Base-by-base conservation (phyloP, 169 alveolate species). In the Plasmodium billcollinsi region DNA sequence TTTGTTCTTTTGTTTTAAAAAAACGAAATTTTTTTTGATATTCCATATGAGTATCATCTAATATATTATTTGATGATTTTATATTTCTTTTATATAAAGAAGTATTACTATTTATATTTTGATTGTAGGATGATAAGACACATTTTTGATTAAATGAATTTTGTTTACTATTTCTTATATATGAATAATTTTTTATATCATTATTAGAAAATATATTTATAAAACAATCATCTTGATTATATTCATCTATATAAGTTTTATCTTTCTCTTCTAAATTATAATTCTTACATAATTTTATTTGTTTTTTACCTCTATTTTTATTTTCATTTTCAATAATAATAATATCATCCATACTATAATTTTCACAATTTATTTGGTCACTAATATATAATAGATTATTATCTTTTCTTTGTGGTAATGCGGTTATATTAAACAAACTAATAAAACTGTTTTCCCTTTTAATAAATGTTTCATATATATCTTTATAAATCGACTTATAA, bases 401-500 rank as follows among this genome's bases (percentile, higher is more conserved):
- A 24, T 45, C 66, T 11, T 45, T 33, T 49, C 78, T 12, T 21
- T 15, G n/a, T 47, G 24, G 21, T 58, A 47, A 7, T 12, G 8
- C 2, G 9, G 3, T 63, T 15, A 15, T 3, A 15, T 45, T 67
- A 20, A 67, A 67, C 47, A 67, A n/a, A 29, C 26, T 50, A 20
- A 11, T 33, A 50, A 76, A 76, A 26, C 54, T 39, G 0, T 76
- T 66, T 66, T 49, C 89, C 33, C 67, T 76, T 49, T 76, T 63
- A 56, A 76, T 76, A 45, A 76, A 76, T 18, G 89, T 76, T 43
- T 76, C 89, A 33, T 63, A 67, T n/a, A 76, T 76, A 18, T 76
- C 78, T 29, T 76, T 76, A 15, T 66, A 76, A 3, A 76, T 76
- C 3, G 89, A 76, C 2, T 76, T 76, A 15, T 76, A 76, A 9